Evolutionary conservation across 2,329 filamentous ascomycete genomes (phyloP), one percentile per base, ranked within the genome.

Genomic region (Penicillium sclerotigenum): DNA sequence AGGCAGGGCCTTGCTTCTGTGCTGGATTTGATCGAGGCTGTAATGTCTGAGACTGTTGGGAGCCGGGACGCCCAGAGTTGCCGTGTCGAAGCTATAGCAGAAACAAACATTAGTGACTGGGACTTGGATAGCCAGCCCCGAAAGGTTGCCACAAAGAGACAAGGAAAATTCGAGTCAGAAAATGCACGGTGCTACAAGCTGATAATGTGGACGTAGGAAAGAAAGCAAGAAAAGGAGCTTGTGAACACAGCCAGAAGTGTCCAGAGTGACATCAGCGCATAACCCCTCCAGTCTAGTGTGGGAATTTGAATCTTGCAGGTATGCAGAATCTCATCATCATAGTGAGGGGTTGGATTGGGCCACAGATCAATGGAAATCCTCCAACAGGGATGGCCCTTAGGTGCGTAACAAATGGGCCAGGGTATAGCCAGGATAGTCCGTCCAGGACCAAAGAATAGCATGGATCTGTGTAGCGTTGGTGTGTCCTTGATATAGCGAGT

Each of bases 1-100:
- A 84, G 76, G 58, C 86, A 84, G 62, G 87, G 42, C 56, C 58
- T 42, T 68, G 70, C 33, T 69, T 72, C 41, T 68, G 69, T 29
- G 62, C 42, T 57, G 72, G 59, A 54, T 59, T 56, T 57, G 69
- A 58, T 41, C 69, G 66, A 33, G 66, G 66, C 58, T 72, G 66
- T 34, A 71, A 66, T 42, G 68, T 63, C 53, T 71, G 68, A 51
- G 64, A 59, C 47, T 67, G 68, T 26, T 68, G 68, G 43, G 70
- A 66, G 51, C 65, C 63, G 51, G 65, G 65, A 53, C 71, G 72
- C 24, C 59, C 63, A 57, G 68, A 60, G 56, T 60, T 66, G 51
- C 59, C 54, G 43, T 72, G 68, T 61, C 68, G 73, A 63, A 73
- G 65, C 68, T 75, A 54, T 56, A 40, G 37, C 43, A 54, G 48